Conservation (phyloP, 495 filamentous ascomycete genomes). For the Cercophora samala region DNA sequence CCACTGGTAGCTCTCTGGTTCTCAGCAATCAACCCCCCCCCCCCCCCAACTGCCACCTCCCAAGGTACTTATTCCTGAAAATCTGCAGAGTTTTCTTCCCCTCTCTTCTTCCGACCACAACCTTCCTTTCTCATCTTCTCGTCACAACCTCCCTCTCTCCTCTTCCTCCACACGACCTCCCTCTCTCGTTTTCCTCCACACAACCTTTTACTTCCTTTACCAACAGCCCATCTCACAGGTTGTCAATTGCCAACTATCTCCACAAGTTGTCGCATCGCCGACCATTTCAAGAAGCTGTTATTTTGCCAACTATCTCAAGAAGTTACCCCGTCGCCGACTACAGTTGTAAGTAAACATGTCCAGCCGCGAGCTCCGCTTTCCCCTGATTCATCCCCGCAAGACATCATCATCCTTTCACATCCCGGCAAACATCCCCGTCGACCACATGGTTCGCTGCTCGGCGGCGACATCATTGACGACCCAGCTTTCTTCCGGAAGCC, state of each 20-base stretch:
- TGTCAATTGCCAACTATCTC: background rate
- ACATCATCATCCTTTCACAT: background rate
- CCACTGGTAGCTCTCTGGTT: background rate
- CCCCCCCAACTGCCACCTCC: background rate
- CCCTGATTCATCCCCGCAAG: background rate
- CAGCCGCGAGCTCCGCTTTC: background rate
- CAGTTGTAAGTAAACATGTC: background rate
- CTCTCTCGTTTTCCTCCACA: background rate
- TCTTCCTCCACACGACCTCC: background rate
- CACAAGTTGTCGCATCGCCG: background rate
- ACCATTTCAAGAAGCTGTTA: background rate
- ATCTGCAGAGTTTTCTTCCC: background rate
- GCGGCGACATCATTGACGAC: background rate
- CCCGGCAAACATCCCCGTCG: background rate
- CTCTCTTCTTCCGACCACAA: background rate
- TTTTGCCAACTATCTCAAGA: background rate
- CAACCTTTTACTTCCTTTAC: background rate
- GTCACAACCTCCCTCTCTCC: background rate
- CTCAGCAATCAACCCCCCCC: background rate
- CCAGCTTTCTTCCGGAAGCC: background rate
- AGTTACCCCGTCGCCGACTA: background rate
- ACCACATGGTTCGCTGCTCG: background rate
- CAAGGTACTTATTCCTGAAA: background rate
- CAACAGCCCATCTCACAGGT: background rate
- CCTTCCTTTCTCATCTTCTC: background rate